Base-by-base conservation (phyloP, 2,329 filamentous ascomycete genomes). In the Alternaria panax region DNA sequence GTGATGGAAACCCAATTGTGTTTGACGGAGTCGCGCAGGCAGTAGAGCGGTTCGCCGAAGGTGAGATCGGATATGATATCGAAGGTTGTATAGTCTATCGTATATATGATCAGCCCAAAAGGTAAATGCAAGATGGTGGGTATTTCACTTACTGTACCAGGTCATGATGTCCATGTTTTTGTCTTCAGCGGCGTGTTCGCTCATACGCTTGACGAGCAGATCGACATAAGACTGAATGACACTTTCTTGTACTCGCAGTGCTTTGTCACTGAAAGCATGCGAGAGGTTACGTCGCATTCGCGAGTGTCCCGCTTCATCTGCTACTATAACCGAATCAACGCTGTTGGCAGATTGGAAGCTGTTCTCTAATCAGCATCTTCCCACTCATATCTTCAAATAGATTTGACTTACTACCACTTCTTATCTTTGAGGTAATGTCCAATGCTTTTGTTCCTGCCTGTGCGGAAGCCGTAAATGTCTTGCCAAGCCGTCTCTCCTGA, bases 181-280 rank as follows among this genome's bases (percentile, higher is more conserved):
- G 7, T 53, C 60, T 18, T 65, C 50, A 1, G 62, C 36, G 1
- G 62, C 56, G 16, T 67, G 56, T 32, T 75, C 72, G 12, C 58
- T 25, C 9, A 82, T 65, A 1, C 75, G 66, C 30, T 73, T 60
- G n/a, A 80, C 62, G 1, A 82, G 66, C 16, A 80, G 69, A 54
- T 81, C 75, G 20, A 79, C 78, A 52, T 81, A 80, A 7, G 63
- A 59, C 41, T 77, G 74, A 9, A 82, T 64, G 0, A 81, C 63
- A 4, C 65, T 54, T 59, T 81, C 79, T 59, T 83, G 81, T 18
- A 76, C 69, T 4, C 71, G 69, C 20, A 83, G 62, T 1, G 79
- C 80, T 50, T 77, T 78, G 41, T 81, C 80, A 24, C 74, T 78
- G 60, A 83, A 82, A 3, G 79, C 78, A 45, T 80, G 75, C 0